Evolutionary conservation across 2,329 filamentous ascomycete genomes (phyloP).

Genomic region (Fusarium duplospermum): DNA sequence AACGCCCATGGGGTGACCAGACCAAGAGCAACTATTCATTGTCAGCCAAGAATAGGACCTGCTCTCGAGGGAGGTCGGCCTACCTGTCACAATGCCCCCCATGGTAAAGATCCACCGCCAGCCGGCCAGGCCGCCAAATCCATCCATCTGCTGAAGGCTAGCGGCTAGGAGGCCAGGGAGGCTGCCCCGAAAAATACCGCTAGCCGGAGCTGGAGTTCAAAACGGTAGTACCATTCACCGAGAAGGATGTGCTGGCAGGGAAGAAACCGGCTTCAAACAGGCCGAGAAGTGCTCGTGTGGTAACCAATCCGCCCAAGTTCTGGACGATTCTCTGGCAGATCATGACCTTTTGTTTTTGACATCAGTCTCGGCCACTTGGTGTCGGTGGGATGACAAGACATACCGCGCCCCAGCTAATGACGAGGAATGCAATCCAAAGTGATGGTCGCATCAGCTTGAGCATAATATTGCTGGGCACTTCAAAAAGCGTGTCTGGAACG

Average conservation of each 20-base stretch:
- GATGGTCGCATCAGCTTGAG: background rate
- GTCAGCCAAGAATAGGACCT: background rate
- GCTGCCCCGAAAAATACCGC: constrained; percentile 6
- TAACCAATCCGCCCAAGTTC: background rate
- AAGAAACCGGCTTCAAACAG: constrained; percentile 12
- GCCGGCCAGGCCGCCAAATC: background rate
- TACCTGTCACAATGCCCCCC: constrained; percentile 6
- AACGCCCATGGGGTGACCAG: background rate
- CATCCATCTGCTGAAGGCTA: constrained; percentile 8
- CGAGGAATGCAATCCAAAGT: background rate
- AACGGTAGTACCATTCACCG: background rate
- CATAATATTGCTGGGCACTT: constrained; percentile 3
- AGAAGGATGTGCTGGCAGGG: constrained; percentile 5
- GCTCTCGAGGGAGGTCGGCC: background rate
- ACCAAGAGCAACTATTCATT: background rate
- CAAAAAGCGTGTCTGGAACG: background rate
- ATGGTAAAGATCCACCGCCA: constrained; percentile 24
- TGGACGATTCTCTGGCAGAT: background rate
- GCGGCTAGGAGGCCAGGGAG: constrained; percentile 5
- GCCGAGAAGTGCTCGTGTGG: background rate
- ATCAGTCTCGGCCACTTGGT: background rate
- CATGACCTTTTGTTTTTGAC: background rate
- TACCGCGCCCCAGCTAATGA: background rate
- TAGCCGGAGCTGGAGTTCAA: constrained; percentile 10
- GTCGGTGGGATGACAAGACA: background rate